Base-by-base conservation (phyloP, 1,284 basidiomycete genomes). In the Marasmius fiardii region DNA sequence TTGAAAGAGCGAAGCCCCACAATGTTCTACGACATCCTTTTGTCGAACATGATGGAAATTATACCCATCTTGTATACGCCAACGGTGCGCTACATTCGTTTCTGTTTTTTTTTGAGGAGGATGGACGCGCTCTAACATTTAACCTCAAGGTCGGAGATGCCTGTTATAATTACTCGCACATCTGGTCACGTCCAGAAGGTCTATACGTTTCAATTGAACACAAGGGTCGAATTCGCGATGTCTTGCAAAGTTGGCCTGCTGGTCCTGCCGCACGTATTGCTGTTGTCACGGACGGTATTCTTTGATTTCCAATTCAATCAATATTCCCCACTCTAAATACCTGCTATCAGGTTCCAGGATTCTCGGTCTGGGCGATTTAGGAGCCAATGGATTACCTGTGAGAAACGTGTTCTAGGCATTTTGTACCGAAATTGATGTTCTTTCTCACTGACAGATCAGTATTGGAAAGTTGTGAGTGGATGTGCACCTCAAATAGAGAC, bases 301-400 rank as follows among this genome's bases (percentile, higher is more conserved):
- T 43, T 8, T 54, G 39, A 18, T 50, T 54, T 50, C 31, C 34
- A 14, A 52, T n/a, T 41, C 39, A 16, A 16, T 41, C 39, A 18
- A 7, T 10, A 20, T 41, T 6, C 39, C 16, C 20, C 7, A 41
- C 39, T 18, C 4, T 18, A 41, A 18, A 14, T 20, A n/a, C 4
- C 39, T 20, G 39, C 14, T 41, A 41, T 41, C 51, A 81, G 79
- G 81, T 57, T 90, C 87, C 10, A 81, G 92, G 21, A 93, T 94
- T 58, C 80, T 94, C 18, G 92, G 92, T 59, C 80, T 94, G 12
- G 92, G 92, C 39, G 92, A 94, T 69, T 80, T 93, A 45, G 83
- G 83, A 21, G 81, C 83, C 7, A 86, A 86, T 56, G 83, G 52
- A 24, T 28, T 53, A 41, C 47, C 44, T 26, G 34, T 50, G 23